Conservation (phyloP, 306 rosid species). For the Glycine tomentella region DNA sequence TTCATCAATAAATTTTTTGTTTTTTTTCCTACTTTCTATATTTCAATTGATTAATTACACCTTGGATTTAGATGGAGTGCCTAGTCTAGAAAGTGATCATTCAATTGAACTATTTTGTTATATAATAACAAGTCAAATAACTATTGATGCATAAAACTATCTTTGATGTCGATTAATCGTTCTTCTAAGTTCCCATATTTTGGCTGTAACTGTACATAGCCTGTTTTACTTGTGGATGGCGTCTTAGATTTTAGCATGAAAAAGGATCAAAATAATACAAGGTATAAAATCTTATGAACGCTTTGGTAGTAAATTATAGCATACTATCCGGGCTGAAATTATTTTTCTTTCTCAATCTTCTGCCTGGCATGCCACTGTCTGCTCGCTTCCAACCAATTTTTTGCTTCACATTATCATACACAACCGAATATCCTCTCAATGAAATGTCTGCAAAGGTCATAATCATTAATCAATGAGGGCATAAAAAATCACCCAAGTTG, state of each 20-base stretch:
- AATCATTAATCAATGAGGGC: neutral
- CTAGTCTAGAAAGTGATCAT: neutral
- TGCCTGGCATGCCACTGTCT: constrained; percentile 57
- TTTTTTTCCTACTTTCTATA: no score
- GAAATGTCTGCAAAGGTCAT: constrained; percentile 66
- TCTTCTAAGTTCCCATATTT: constrained; percentile 11
- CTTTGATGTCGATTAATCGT: neutral
- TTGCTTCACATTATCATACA: constrained; percentile 76
- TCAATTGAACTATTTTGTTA: neutral
- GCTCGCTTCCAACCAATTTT: constrained; percentile 76
- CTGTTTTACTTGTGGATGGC: neutral
- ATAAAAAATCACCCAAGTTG: neutral
- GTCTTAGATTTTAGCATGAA: neutral
- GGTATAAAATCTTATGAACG: neutral
- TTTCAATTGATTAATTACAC: no score
- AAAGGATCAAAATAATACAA: neutral
- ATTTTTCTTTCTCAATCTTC: constrained; percentile 50
- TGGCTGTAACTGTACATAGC: constrained; percentile 40
- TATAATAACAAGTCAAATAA: neutral
- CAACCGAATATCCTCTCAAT: constrained; percentile 70
- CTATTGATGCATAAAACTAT: constrained; percentile 1
- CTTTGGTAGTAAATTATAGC: constrained; percentile 12
- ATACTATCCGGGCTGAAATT: constrained; percentile 40
- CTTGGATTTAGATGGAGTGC: neutral
- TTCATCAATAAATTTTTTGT: no score